Percentiles rank a stretch among this genome's conserved stretches.
phyloP scores from a whole-genome alignment of 2,329 filamentous ascomycete genomes.

The Penicillium rolfsii region DNA sequence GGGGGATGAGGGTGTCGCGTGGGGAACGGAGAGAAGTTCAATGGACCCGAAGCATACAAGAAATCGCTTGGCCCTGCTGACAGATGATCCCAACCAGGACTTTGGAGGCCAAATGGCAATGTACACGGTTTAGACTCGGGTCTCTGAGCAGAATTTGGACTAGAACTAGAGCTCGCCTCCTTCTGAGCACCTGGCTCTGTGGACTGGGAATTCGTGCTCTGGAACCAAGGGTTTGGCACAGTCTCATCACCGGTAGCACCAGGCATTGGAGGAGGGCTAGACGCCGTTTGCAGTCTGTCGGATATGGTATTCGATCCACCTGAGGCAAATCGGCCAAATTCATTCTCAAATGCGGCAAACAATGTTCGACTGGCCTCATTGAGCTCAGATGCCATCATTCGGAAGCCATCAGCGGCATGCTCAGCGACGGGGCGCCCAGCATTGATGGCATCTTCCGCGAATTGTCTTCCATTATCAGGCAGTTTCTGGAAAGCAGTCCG shows the following conservation, averaged over 20 bases:
- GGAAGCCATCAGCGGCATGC: conserved; percentile 43
- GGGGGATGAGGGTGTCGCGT: background rate
- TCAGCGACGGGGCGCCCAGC: conserved; percentile 43
- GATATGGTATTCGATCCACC: conserved; percentile 14
- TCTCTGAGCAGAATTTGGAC: background rate
- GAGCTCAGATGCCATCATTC: conserved; percentile 46
- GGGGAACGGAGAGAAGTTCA: background rate
- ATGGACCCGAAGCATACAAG: background rate
- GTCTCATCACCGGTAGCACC: background rate
- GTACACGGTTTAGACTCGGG: background rate
- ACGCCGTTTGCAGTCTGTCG: conserved; percentile 7
- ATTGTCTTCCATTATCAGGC: conserved; percentile 40
- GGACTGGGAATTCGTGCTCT: background rate
- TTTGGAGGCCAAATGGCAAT: background rate
- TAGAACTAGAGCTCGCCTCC: background rate
- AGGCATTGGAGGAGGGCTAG: background rate
- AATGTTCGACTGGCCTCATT: conserved; percentile 45
- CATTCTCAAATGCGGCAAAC: conserved; percentile 42
- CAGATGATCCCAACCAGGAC: background rate
- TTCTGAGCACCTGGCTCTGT: conserved; percentile 3
- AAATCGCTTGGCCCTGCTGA: background rate
- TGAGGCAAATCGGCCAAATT: conserved; percentile 32
- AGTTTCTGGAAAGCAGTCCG: conserved; percentile 44
- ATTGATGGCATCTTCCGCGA: conserved; percentile 42
- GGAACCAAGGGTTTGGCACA: background rate